A percentile compares a stretch with the other conserved stretches of the same genome.
These are phyloP conservation scores for Kazachstania bromeliacearum DNA, from an alignment of 805 yeast genomes.

Conservation along the genomic window DNA sequence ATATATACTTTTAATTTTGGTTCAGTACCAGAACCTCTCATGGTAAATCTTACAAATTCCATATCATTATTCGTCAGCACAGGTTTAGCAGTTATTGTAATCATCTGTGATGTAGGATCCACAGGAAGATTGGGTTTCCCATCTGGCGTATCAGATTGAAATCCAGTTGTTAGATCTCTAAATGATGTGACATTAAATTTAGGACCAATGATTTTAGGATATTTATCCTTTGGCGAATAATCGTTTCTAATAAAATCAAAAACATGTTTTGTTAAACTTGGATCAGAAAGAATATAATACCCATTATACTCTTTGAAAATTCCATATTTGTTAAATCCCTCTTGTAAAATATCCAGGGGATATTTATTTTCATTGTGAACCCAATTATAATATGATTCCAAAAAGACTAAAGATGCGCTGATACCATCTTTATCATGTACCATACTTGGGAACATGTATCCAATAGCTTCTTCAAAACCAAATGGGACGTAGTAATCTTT, in stretches of 20 bases:
- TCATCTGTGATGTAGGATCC: slow-evolving; percentile 76
- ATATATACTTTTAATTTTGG: slow-evolving; percentile 89
- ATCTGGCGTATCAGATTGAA: slow-evolving; percentile 56
- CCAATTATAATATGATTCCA: slow-evolving; percentile 59
- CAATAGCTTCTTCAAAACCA: slow-evolving; percentile 93
- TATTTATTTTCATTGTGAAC: slow-evolving; percentile 17
- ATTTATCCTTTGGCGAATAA: slow-evolving; percentile 16
- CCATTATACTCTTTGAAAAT: slow-evolving; percentile 81
- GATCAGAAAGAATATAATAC: slow-evolving; percentile 59
- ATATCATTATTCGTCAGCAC: slow-evolving; percentile 7
- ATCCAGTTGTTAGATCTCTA: slow-evolving; percentile 82
- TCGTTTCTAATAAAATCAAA: slow-evolving; percentile 45
- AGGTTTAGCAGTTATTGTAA: slow-evolving; percentile 47
- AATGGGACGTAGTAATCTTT: slow-evolving; percentile 69
- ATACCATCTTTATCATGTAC: slow-evolving; percentile 88
- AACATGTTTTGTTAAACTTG: slow-evolving; percentile 40
- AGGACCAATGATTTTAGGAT: slow-evolving; percentile 46
- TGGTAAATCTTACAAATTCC: slow-evolving; percentile 59
- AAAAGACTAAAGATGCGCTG: slow-evolving; percentile 64
- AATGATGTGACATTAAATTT: slow-evolving; percentile 48
- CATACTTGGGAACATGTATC: slow-evolving; percentile 76
- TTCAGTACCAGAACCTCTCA: slow-evolving; percentile 94
- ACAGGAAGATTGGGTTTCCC: slow-evolving; percentile 57
- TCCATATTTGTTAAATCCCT: slow-evolving; percentile 61
- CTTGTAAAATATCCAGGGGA: slow-evolving; percentile 40